These are phyloP conservation scores for Aspergillus sergii DNA, from an alignment of 2,329 filamentous ascomycete genomes.

Conservation along the genomic window DNA sequence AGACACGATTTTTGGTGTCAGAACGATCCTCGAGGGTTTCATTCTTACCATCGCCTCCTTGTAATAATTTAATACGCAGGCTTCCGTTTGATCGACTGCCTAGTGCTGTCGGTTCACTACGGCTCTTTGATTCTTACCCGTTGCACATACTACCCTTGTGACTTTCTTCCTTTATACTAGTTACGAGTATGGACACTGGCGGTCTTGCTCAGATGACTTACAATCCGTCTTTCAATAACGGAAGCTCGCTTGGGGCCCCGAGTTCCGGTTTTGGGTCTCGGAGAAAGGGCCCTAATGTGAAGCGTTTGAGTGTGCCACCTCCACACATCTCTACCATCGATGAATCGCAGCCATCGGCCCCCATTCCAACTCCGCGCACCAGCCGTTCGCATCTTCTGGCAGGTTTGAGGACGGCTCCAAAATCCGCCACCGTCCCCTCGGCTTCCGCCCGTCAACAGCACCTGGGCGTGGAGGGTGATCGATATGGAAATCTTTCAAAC, in stretches of 20 bases:
- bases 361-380: conserved; percentile 81
- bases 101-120: conserved; percentile 14
- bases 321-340: conserved; percentile 69
- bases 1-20: conserved; percentile 10
- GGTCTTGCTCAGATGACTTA: conserved; percentile 99
- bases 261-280: conserved; percentile 82
- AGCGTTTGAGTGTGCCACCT: conserved; percentile 81
- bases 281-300: conserved; percentile 81
- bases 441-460: conserved; percentile 63
- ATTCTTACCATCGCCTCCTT: conserved; percentile 23
- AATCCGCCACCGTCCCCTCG: conserved; percentile 74
- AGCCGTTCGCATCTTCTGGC: conserved; percentile 94
- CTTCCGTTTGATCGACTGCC: conserved; percentile 12
- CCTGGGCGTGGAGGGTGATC: conserved; percentile 50
- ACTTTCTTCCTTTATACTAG: conserved; percentile 25
- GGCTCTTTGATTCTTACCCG: conserved; percentile 14
- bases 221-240: conserved; percentile 70
- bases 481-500: conserved; percentile 49
- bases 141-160: conserved; percentile 35
- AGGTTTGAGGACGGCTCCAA: conserved; percentile 89
- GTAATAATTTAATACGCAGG: conserved; percentile 36
- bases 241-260: conserved; percentile 71
- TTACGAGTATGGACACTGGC: conserved; percentile 78
- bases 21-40: conserved; percentile 17
- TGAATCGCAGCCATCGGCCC: conserved; percentile 65